Evolutionary conservation across 495 filamentous ascomycete species (phyloP), one percentile per base, ranked within the genome.

Genomic region (Cudoniella acicularis): DNA sequence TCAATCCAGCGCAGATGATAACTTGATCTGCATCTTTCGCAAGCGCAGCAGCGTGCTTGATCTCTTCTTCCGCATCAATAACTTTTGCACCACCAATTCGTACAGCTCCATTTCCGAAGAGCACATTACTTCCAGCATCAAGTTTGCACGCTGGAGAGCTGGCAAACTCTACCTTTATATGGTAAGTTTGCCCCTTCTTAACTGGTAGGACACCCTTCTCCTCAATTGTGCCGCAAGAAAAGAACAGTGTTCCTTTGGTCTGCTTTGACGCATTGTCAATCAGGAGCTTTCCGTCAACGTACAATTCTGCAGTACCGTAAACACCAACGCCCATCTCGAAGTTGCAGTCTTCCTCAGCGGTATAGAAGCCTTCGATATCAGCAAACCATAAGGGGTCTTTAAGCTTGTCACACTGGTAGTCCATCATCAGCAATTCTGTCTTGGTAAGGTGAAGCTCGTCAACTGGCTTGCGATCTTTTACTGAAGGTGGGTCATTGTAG

Each of bases 231-330:
- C 77, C 83, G 24, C 69, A 77, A 20, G 80, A 80, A 53, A 87
- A 83, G 74, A 90, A 84, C 49, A 81, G 72, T 8, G 77, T 76
- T 47, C 87, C 87, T 62, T 80, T 72, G 50, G 70, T 77, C 69
- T 89, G 83, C 61, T 81, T 79, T 59, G 78, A 78, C 57, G 77
- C 73, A 65, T 87, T 90, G 68, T 90, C 84, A 49, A 92, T 80
- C 9, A 91, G 73, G 1, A 87, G 64, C 54, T 86, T 75, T 30
- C 72, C 86, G 58, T 91, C 81, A 13, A 91, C 76, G 47, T 79
- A 82, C 1, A 90, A 75, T 36, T 79, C 79, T 1, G 84, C 87
- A 6, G 84, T 82, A 3, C 88, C 88, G 43, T 81, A 82, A 10
- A 88, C 87, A 2, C 83, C 84, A 16, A 90, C 75, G 3, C 87